These are phyloP conservation scores for Erodium trifolium DNA, from an alignment of 441 rosid genomes.

Conservation along the genomic window DNA sequence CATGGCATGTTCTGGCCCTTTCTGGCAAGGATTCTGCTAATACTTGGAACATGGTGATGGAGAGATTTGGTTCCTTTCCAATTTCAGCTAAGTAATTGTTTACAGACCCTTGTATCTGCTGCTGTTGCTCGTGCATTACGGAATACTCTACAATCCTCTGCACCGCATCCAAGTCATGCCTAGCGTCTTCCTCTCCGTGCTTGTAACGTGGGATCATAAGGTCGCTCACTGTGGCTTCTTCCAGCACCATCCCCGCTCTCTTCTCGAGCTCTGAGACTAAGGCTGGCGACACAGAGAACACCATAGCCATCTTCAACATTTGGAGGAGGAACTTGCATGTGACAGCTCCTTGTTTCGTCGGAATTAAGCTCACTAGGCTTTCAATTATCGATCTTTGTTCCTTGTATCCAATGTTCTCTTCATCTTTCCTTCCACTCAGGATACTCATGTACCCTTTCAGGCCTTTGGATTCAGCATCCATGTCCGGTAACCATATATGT, in stretches of 20 bases:
- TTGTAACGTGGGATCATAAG: constrained; percentile 58
- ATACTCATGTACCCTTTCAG: constrained; percentile 47
- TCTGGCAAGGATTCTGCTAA: constrained; percentile 88
- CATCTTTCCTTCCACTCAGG: constrained; percentile 20
- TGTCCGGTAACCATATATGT: constrained; percentile 71
- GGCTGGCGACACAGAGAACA: constrained; percentile 79
- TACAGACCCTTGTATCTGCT: constrained; percentile 36
- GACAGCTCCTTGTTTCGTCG: constrained; percentile 75
- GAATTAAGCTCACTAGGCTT: constrained; percentile 77
- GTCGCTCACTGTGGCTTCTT: constrained; percentile 72
- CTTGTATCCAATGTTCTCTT: constrained; percentile 34
- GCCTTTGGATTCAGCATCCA: constrained; percentile 46
- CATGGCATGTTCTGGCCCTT: constrained; percentile 77
- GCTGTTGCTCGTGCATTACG: constrained; percentile 60
- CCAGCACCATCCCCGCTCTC: constrained; percentile 89
- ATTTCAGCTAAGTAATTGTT: constrained; percentile 89
- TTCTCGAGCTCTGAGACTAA: constrained; percentile 79
- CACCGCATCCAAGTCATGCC: constrained; percentile 56
- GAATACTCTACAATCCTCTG: constrained; percentile 64
- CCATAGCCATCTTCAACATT: constrained; percentile 61
- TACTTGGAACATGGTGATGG: constrained; percentile 80
- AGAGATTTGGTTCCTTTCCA: constrained; percentile 69
- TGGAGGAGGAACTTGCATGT: constrained; percentile 81
- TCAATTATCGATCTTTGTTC: constrained; percentile 87
- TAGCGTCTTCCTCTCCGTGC: constrained; percentile 69